Evolutionary conservation across 2,329 filamentous ascomycete species (phyloP), one percentile per base, ranked within the genome.

Genomic region (Penicillium sp.): DNA sequence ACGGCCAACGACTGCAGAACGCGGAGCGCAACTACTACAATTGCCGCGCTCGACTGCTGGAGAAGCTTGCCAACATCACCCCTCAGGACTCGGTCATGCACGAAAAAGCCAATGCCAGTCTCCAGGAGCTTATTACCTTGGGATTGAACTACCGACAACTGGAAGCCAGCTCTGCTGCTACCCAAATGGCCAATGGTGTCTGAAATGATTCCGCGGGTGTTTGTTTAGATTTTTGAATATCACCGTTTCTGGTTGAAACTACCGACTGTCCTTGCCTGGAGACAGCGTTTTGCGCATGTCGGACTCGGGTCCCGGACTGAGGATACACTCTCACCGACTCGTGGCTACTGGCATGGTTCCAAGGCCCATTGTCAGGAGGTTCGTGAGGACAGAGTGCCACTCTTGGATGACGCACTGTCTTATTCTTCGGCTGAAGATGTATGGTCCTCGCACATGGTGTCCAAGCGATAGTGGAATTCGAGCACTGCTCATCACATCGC

Each of bases 41-140:
- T 59, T 76, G 73, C 63, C 72, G 73, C 48, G 61, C 67, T 5
- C 68, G 72, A 18, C 62, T 76, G 21, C 64, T 74, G 18, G 70
- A 74, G 57, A 71, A 76, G 49, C 62, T 76, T 9, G 62, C 61
- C 59, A 70, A 65, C 53, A 74, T 75, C 62, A 70, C 65, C 16
- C 74, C 74, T 3, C 68, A 73, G 66, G 71, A 76, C 57, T 68
- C 68, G 11, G 64, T 68, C 21, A 70, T 74, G 64, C 73, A 76
- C 50, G 73, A 76, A 56, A 74, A 73, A 63, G 72, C 74, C 59
- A 76, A 76, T 65, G 73, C 73, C 51, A 71, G 71, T 59, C 66
- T 76, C 49, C 73, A 76, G 66, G 74, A 76, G 51, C 64, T 76
- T 42, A 73, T 71, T 58, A 75, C 73, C 16, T 65, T 75, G 46